phyloP scores from a whole-genome alignment of 225 moss, liverwort and hornwort species.

The Climacium dendroides region DNA sequence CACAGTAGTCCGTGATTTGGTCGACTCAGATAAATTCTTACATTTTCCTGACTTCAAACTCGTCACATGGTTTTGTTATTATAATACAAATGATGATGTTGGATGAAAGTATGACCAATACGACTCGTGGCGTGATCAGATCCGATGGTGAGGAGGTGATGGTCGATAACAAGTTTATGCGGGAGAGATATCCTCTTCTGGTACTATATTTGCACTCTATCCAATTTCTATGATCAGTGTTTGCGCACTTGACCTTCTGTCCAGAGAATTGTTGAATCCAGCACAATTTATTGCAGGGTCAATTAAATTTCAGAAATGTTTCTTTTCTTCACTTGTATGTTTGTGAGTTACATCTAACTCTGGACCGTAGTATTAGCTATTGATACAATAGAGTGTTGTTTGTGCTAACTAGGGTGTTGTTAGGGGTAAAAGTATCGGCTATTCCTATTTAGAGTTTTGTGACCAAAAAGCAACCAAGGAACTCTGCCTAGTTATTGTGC shows the following conservation, averaged over 20 bases:
- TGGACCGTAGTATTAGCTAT: neutral
- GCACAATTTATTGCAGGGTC: neutral
- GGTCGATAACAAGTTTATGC: slow-evolving; percentile 93
- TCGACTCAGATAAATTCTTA: neutral
- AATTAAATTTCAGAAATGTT: neutral
- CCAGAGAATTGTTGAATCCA: neutral
- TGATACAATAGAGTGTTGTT: neutral
- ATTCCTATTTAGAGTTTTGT: neutral
- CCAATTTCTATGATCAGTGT: neutral
- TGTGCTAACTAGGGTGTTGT: neutral
- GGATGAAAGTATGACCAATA: neutral
- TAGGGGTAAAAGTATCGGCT: neutral
- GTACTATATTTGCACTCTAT: slow-evolving; percentile 23
- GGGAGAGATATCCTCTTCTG: slow-evolving; percentile 74
- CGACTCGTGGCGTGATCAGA: slow-evolving; percentile 33
- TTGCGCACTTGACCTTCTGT: neutral
- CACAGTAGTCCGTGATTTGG: neutral
- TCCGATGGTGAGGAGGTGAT: slow-evolving; percentile 81
- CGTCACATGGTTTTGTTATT: neutral
- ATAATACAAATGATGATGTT: neutral
- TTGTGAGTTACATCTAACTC: neutral
- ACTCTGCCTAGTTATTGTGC: neutral
- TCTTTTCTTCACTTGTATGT: neutral
- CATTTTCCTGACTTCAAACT: neutral
- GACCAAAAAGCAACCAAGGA: neutral